Evolutionary conservation across 2,329 filamentous ascomycete species (phyloP).

Genomic region (Colletotrichum noveboracense): DNA sequence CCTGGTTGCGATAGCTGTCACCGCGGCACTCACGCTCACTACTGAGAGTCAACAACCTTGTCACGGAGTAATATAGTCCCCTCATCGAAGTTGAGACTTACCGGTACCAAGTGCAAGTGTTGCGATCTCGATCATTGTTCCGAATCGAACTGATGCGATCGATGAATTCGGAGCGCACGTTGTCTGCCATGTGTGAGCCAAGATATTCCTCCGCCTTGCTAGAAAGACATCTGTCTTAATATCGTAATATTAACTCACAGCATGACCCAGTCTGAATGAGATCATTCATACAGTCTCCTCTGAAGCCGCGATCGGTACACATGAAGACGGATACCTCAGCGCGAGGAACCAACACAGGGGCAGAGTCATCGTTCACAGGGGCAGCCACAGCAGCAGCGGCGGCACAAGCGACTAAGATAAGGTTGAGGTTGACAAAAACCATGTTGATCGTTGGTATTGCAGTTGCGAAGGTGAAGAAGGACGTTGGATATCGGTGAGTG

Average conservation of each 20-base stretch:
- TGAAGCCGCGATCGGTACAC: neutral
- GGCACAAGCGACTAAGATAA: neutral
- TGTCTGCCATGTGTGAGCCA: neutral
- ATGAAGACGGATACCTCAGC: neutral
- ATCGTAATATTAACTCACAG: neutral
- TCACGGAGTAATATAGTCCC: neutral
- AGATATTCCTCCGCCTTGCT: neutral
- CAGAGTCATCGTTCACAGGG: neutral
- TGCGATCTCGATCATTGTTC: neutral
- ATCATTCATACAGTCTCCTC: neutral
- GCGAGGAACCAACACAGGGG: neutral
- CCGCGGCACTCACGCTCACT: neutral
- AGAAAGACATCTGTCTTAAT: neutral
- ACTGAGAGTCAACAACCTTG: neutral
- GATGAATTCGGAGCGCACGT: neutral
- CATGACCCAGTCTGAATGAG: neutral
- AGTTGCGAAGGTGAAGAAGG: neutral
- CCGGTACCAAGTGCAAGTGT: neutral
- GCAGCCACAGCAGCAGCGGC: neutral
- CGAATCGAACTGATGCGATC: neutral
- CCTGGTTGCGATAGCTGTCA: neutral
- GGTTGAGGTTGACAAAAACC: neutral
- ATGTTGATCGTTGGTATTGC: neutral
- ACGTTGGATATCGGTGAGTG: neutral
- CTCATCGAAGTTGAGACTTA: neutral